Evolutionary conservation across 345 rosid genomes (phyloP).

Genomic region (Lepidium africanum): DNA sequence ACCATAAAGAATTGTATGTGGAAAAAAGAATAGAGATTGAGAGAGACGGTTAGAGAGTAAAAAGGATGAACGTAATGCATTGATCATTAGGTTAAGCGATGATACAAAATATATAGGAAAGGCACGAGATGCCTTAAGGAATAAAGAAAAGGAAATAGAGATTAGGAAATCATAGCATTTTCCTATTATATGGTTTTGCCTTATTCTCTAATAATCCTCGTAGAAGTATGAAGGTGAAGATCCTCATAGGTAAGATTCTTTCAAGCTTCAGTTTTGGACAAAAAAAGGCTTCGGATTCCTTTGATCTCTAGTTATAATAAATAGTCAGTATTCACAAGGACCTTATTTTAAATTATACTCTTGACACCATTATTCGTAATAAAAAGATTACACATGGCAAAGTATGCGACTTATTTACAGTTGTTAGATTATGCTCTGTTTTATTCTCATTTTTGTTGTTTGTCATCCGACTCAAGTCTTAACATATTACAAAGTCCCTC

Average conservation of each 20-base stretch:
- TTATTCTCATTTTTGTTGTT: background rate
- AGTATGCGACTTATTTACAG: background rate
- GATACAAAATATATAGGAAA: no score
- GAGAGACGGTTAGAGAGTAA: no score
- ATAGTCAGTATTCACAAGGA: background rate
- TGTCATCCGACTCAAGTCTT: background rate
- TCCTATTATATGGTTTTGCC: no score
- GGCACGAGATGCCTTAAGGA: no score
- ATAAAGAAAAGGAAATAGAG: no score
- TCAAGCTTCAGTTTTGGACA: background rate
- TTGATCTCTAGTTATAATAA: background rate
- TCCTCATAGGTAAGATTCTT: slow-evolving; percentile 23
- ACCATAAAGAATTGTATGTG: no score
- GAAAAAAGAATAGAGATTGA: no score
- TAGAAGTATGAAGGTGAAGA: background rate
- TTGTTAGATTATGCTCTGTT: background rate
- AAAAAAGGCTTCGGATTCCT: background rate
- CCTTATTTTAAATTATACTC: background rate
- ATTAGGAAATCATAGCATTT: no score
- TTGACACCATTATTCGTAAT: background rate
- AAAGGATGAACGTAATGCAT: no score
- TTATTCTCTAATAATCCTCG: no score
- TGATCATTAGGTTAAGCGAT: no score
- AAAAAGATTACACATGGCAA: background rate
- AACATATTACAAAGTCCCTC: background rate